These are phyloP conservation scores for Irpex sp. DNA, from an alignment of 1,284 basidiomycete species.

Conservation along the genomic window DNA sequence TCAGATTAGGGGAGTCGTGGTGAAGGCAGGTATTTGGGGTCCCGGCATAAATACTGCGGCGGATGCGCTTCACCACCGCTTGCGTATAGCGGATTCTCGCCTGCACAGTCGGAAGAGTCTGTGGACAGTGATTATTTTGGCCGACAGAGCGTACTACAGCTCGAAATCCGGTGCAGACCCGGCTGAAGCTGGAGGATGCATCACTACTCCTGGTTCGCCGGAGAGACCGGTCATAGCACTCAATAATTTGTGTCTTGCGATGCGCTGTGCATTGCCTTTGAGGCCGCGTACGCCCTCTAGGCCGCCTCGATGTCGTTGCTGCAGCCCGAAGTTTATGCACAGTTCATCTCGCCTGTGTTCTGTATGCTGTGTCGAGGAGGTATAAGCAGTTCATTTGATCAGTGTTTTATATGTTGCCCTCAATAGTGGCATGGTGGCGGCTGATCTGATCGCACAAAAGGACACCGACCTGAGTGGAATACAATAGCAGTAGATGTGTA, in stretches of 20 bases:
- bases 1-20: not conserved
- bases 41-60: not conserved
- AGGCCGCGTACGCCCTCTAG: not conserved
- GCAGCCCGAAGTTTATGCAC: no score
- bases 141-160: not conserved
- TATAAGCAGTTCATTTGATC: not conserved
- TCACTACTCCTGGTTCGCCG: no score
- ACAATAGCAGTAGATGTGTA: no score
- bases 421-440: not conserved
- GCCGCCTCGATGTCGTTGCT: no score
- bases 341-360: not conserved
- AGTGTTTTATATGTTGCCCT: not conserved
- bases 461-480: not conserved
- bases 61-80: not conserved
- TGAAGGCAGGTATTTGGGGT: not conserved
- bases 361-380: not conserved
- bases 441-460: not conserved
- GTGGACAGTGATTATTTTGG: not conserved
- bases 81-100: not conserved
- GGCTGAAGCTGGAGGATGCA: no score
- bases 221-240: no score
- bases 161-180: no score
- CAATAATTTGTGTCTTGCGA: not conserved
- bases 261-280: not conserved
- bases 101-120: not conserved